phyloP scores from a whole-genome alignment of 441 rosid species.

The Gossypium davidsonii region DNA sequence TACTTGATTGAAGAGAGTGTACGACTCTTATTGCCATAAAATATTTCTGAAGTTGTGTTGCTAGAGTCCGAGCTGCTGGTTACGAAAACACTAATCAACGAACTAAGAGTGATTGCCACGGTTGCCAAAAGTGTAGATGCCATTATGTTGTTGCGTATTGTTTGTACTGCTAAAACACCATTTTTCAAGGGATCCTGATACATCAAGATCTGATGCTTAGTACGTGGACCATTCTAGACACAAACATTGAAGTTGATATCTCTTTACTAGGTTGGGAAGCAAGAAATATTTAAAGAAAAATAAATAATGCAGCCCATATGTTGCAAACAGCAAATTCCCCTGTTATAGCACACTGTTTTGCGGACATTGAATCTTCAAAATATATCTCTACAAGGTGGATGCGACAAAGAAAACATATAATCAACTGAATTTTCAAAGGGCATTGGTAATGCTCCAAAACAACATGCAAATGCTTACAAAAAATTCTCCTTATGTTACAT shows the following conservation, averaged over 20 bases:
- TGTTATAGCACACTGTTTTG: neutral
- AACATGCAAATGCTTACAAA: neutral
- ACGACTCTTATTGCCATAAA: constrained; percentile 56
- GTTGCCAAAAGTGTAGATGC: constrained; percentile 87
- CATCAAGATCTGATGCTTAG: neutral
- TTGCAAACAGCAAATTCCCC: neutral
- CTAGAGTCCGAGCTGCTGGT: constrained; percentile 59
- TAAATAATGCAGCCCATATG: neutral
- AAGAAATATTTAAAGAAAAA: neutral
- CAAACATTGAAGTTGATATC: neutral
- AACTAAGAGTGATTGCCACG: constrained; percentile 77
- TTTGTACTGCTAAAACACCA: constrained; percentile 72
- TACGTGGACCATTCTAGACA: neutral
- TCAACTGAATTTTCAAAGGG: neutral
- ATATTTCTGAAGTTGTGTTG: constrained; percentile 29
- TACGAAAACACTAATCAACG: constrained; percentile 69
- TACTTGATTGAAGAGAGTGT: constrained; percentile 60
- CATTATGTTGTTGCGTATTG: constrained; percentile 89
- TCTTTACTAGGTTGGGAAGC: neutral
- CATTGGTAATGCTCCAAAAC: constrained; percentile 2
- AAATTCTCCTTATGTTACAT: neutral
- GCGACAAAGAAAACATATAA: neutral
- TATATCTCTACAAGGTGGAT: neutral
- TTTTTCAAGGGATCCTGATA: constrained; percentile 80
- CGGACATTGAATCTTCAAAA: neutral